phyloP scores from a whole-genome alignment of 2,329 filamentous ascomycete genomes.

The Botrytis elliptica region DNA sequence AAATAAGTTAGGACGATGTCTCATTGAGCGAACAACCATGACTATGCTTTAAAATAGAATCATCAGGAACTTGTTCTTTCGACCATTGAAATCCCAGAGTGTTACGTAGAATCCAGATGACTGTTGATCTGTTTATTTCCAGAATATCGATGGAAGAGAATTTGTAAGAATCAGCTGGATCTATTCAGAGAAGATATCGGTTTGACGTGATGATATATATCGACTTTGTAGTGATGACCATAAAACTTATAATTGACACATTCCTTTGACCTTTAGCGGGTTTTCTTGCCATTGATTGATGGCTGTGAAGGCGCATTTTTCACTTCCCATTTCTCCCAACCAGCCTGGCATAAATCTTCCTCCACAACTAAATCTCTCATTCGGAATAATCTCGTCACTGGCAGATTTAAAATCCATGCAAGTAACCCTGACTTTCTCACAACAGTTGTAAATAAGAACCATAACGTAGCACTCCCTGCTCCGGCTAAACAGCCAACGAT shows the following conservation, averaged over 20 bases:
- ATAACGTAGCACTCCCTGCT: slow-evolving; percentile 65
- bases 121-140: neutral
- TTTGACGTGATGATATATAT: slow-evolving; percentile 12
- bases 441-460: slow-evolving; percentile 73
- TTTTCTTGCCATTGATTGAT: slow-evolving; percentile 35
- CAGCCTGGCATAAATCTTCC: slow-evolving; percentile 86
- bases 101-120: neutral
- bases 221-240: neutral
- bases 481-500: slow-evolving; percentile 75
- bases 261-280: slow-evolving; percentile 25
- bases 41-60: neutral
- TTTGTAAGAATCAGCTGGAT: neutral
- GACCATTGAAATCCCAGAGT: neutral
- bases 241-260: neutral
- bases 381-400: slow-evolving; percentile 63
- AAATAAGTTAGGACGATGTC: neutral
- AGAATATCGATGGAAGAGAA: no score
- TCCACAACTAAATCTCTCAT: slow-evolving; percentile 81
- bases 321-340: slow-evolving; percentile 87
- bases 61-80: neutral
- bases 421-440: slow-evolving; percentile 68
- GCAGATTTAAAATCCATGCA: slow-evolving; percentile 67
- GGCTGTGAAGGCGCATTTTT: slow-evolving; percentile 40
- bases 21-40: neutral
- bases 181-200: neutral